These are phyloP conservation scores for Rhizopogon roseolus DNA, from an alignment of 768 basidiomycete genomes.

Conservation along the genomic window DNA sequence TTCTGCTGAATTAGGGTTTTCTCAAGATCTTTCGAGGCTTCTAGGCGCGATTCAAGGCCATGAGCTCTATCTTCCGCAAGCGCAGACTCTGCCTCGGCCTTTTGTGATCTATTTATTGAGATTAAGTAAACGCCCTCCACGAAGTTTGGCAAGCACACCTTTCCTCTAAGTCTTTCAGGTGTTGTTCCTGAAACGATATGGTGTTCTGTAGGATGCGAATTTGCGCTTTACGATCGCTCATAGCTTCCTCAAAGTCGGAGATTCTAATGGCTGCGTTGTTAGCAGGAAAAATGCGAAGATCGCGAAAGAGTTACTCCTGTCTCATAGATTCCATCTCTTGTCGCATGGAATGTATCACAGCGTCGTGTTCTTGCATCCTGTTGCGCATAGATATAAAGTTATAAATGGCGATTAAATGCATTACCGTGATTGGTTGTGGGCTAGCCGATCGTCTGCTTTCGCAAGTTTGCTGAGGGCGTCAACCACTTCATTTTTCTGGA, in stretches of 20 bases:
- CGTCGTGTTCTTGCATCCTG: slow-evolving; percentile 22
- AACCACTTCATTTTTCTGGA: slow-evolving; percentile 24
- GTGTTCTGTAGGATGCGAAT: slow-evolving; percentile 25
- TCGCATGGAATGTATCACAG: slow-evolving; percentile 20
- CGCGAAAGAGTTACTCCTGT: slow-evolving; percentile 19
- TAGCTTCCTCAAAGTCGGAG: slow-evolving; percentile 15
- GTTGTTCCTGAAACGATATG: slow-evolving; percentile 25
- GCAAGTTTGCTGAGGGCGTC: slow-evolving; percentile 14
- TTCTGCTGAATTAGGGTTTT: slow-evolving; percentile 19
- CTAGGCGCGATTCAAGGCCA: slow-evolving; percentile 23
- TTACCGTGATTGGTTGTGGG: slow-evolving; percentile 18
- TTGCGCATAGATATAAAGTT: slow-evolving; percentile 4
- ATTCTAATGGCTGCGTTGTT: slow-evolving; percentile 15
- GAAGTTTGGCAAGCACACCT: slow-evolving; percentile 13
- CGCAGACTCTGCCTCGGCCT: slow-evolving; percentile 14
- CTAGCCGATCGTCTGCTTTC: slow-evolving; percentile 24
- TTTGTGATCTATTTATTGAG: slow-evolving; percentile 6
- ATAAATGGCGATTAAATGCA: background rate
- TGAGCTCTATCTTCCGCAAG: slow-evolving; percentile 17
- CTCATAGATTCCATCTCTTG: slow-evolving; percentile 26
- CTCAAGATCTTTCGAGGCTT: slow-evolving; percentile 18
- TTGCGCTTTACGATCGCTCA: slow-evolving; percentile 20
- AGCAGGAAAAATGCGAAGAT: slow-evolving; percentile 7
- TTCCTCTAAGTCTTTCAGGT: slow-evolving; percentile 18
- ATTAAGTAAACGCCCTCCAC: slow-evolving; percentile 5